phyloP scores from a whole-genome alignment of 2,329 filamentous ascomycete species.

The Orbilia ellipsospora region DNA sequence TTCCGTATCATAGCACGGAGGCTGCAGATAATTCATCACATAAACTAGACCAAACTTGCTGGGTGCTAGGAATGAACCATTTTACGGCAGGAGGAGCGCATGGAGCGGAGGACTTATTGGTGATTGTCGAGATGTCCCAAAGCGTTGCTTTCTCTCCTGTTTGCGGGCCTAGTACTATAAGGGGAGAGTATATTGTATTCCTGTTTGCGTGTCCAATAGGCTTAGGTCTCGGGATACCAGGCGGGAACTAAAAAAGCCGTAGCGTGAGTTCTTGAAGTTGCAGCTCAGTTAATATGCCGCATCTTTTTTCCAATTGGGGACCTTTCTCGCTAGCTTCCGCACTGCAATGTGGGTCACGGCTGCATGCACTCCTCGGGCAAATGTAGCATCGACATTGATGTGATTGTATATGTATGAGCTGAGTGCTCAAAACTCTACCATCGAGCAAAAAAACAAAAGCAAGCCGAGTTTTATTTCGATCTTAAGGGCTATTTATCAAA shows the following conservation, averaged over 20 bases:
- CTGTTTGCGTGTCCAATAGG: no score
- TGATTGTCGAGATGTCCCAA: not conserved
- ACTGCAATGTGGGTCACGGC: not conserved
- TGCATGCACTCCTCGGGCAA: constrained; percentile 5
- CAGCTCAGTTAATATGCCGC: no score
- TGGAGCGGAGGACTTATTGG: not conserved
- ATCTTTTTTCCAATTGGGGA: no score
- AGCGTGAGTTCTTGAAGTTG: no score
- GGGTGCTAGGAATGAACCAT: no score
- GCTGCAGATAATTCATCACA: not conserved
- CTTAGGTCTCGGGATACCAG: no score
- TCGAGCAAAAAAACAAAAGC: not conserved
- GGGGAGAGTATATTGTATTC: no score
- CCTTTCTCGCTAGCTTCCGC: not conserved
- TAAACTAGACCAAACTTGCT: no score
- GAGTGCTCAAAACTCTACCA: constrained; percentile 6
- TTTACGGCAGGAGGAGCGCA: no score
- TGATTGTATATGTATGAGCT: not conserved
- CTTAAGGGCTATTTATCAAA: not conserved
- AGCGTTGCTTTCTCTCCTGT: no score
- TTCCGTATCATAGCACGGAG: constrained; percentile 9
- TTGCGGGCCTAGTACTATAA: no score
- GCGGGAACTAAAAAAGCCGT: no score
- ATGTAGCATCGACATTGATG: not conserved
- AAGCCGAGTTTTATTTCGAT: constrained; percentile 1